Percentiles rank a stretch among this genome's conserved stretches.
phyloP scores from a whole-genome alignment of 495 filamentous ascomycete genomes.

The Tuber aestivum region DNA sequence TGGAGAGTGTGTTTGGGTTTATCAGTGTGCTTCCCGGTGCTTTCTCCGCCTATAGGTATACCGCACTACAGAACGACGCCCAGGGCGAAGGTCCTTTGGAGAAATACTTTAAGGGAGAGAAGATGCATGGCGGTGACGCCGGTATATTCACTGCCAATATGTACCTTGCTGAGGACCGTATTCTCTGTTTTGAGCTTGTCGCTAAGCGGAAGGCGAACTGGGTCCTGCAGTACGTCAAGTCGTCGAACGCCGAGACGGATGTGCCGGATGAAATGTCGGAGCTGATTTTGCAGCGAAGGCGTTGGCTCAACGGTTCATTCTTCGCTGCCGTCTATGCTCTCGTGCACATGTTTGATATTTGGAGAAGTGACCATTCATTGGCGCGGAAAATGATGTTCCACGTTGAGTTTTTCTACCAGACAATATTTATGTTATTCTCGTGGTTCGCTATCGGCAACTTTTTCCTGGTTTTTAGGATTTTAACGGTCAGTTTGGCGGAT shows the following conservation, averaged over 20 bases:
- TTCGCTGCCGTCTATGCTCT: conserved; percentile 96
- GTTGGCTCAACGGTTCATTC: conserved; percentile 98
- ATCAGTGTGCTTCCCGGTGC: conserved; percentile 95
- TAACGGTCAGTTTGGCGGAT: conserved; percentile 75
- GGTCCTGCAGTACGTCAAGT: conserved; percentile 97
- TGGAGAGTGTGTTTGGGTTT: conserved; percentile 97
- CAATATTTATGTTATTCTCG: conserved; percentile 92
- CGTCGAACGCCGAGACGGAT: conserved; percentile 90
- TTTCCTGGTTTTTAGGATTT: conserved; percentile 97
- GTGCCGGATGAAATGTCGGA: conserved; percentile 94
- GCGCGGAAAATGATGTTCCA: conserved; percentile 82
- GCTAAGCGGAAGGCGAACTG: conserved; percentile 94
- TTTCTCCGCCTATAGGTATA: conserved; percentile 92
- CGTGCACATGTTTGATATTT: conserved; percentile 89
- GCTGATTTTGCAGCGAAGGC: conserved; percentile 88
- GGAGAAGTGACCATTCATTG: conserved; percentile 82
- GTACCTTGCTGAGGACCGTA: conserved; percentile 99
- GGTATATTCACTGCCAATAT: conserved; percentile 99
- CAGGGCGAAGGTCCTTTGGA: conserved; percentile 85
- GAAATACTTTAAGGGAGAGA: conserved; percentile 96
- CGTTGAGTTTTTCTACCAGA: conserved; percentile 89
- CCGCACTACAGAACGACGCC: conserved; percentile 94
- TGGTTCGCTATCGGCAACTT: conserved; percentile 99
- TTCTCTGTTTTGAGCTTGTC: conserved; percentile 97
- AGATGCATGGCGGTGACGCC: conserved; percentile 88